phyloP scores from a whole-genome alignment of 345 rosid genomes.

The Triadica sebifera region DNA sequence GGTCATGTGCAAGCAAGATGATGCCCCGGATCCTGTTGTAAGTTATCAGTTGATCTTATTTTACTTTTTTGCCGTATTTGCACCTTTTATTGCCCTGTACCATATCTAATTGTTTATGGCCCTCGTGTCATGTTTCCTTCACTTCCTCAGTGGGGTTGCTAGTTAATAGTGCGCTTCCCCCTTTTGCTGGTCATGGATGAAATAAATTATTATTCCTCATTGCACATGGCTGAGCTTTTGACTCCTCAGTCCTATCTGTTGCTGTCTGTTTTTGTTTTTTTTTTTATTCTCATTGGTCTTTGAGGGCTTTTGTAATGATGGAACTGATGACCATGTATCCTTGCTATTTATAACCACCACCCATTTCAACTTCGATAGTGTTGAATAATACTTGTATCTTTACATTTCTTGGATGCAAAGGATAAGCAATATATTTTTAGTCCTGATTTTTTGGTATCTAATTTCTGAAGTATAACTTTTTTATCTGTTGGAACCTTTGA shows the following conservation, averaged over 20 bases:
- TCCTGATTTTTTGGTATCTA: conserved; percentile 1
- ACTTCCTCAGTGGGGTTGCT: conserved; percentile 29
- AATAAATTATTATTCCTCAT: conserved; percentile 35
- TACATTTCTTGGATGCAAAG: conserved; percentile 12
- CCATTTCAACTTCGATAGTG: conserved; percentile 12
- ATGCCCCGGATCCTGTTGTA: conserved; percentile 94
- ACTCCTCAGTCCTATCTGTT: conserved; percentile 27
- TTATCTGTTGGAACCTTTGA: background rate
- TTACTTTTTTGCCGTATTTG: conserved; percentile 9
- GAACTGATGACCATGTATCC: conserved; percentile 17
- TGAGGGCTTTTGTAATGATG: conserved; percentile 10
- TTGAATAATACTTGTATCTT: conserved; percentile 5
- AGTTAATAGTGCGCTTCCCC: conserved; percentile 16
- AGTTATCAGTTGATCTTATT: conserved; percentile 26
- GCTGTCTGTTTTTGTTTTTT: conserved; percentile 14
- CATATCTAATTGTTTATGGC: conserved; percentile 22
- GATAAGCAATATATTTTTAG: conserved; percentile 13
- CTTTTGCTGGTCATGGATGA: conserved; percentile 24
- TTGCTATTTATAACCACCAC: conserved; percentile 16
- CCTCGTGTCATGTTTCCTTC: conserved; percentile 35
- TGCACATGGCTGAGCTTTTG: conserved; percentile 42
- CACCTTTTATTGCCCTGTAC: conserved; percentile 22
- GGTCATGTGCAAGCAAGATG: conserved; percentile 99
- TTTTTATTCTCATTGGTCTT: conserved; percentile 2
- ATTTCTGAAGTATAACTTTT: background rate